phyloP scores from a whole-genome alignment of 805 yeast species.

The Candida mattraensis region DNA sequence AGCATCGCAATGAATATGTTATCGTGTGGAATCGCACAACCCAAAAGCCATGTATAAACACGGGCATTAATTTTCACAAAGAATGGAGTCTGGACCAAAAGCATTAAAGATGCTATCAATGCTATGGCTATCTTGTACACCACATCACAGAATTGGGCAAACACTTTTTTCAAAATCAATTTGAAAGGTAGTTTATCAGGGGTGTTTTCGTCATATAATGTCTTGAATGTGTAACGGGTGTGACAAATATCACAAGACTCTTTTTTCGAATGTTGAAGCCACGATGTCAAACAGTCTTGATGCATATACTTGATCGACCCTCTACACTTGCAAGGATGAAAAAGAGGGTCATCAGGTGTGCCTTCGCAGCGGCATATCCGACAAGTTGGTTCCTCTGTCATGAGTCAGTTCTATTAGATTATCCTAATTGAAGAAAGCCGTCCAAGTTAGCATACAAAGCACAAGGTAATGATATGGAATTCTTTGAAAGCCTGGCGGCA shows the following conservation, averaged over 20 bases:
- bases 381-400: slow-evolving; percentile 55
- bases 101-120: slow-evolving; percentile 40
- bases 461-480: too few species aligned
- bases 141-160: slow-evolving; percentile 16
- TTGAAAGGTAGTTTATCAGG: slow-evolving; percentile 59
- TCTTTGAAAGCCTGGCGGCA: too few species aligned
- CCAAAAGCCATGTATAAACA: slow-evolving; percentile 54
- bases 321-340: slow-evolving; percentile 89
- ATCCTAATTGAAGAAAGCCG: too few species aligned
- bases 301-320: slow-evolving; percentile 94
- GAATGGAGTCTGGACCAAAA: slow-evolving; percentile 54
- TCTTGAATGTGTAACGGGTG: slow-evolving; percentile 55
- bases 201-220: slow-evolving; percentile 39
- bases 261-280: slow-evolving; percentile 73
- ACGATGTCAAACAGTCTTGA: slow-evolving; percentile 85
- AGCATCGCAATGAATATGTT: slow-evolving; percentile 35
- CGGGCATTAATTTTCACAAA: slow-evolving; percentile 57
- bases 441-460: too few species aligned
- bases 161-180: slow-evolving; percentile 42
- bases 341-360: slow-evolving; percentile 73
- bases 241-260: slow-evolving; percentile 87
- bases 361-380: slow-evolving; percentile 94
- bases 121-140: slow-evolving; percentile 24
- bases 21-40: slow-evolving; percentile 48
- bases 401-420: not conserved